Percentiles rank a stretch among this genome's conserved stretches.
Evolutionary conservation across 2,329 filamentous ascomycete species (phyloP).

Genomic region (Talaromyces sp.): DNA sequence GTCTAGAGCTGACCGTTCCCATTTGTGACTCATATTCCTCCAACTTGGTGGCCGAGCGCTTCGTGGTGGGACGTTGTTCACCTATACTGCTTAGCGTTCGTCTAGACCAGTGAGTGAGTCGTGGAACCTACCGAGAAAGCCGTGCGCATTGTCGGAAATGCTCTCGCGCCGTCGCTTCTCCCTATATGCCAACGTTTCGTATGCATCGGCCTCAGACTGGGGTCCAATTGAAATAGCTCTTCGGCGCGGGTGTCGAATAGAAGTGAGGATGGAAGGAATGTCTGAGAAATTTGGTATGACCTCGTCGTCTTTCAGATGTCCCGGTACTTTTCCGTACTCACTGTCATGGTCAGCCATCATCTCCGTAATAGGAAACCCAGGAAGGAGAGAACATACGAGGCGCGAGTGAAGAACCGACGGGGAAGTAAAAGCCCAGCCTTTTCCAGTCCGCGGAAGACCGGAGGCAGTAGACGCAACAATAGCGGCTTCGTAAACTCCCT

Average conservation of each 20-base stretch:
- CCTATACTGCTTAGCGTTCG: background rate
- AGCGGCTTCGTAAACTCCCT: slow-evolving; percentile 82
- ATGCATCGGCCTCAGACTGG: slow-evolving; percentile 92
- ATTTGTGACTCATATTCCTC: slow-evolving; percentile 69
- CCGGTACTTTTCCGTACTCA: slow-evolving; percentile 73
- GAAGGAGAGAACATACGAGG: slow-evolving; percentile 54
- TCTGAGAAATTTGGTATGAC: slow-evolving; percentile 87
- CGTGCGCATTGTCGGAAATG: slow-evolving; percentile 39
- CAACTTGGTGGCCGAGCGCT: slow-evolving; percentile 48
- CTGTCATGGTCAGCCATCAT: slow-evolving; percentile 43
- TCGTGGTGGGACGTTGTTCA: slow-evolving; percentile 25
- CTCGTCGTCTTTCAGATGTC: slow-evolving; percentile 72
- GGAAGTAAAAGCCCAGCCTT: slow-evolving; percentile 74
- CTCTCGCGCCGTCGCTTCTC: slow-evolving; percentile 65
- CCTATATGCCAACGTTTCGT: slow-evolving; percentile 89
- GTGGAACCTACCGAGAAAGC: slow-evolving; percentile 13
- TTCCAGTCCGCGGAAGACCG: slow-evolving; percentile 82
- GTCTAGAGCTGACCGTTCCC: slow-evolving; percentile 58
- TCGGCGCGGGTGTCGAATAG: slow-evolving; percentile 72
- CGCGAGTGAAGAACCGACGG: slow-evolving; percentile 83
- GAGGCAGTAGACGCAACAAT: slow-evolving; percentile 72
- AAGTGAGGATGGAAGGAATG: slow-evolving; percentile 74
- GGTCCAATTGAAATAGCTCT: slow-evolving; percentile 86
- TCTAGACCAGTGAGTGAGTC: slow-evolving; percentile 13
- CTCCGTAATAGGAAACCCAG: background rate